Percentiles rank a stretch among this genome's conserved stretches.
These are phyloP conservation scores for Alternaria sp. DNA, from an alignment of 2,329 filamentous ascomycete genomes.

Conservation along the genomic window DNA sequence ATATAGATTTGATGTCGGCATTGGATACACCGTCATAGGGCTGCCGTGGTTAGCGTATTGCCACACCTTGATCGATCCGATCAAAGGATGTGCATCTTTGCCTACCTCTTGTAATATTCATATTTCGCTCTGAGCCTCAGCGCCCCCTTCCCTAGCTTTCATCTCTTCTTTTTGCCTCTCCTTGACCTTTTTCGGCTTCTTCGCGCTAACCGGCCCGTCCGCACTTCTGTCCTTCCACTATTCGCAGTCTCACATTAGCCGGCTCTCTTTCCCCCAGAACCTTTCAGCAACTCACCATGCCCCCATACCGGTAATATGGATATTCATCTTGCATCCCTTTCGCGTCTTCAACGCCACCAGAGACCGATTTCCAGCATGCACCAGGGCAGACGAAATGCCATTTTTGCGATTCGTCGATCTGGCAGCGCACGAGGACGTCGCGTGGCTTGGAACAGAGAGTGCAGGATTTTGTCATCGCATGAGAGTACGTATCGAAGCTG, in stretches of 20 bases:
- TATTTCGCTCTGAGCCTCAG: not conserved
- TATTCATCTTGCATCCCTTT: conserved; percentile 22
- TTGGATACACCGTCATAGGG: not conserved
- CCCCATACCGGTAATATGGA: conserved; percentile 35
- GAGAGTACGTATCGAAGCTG: not conserved
- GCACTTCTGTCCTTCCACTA: conserved; percentile 52
- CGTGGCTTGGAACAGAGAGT: conserved; percentile 49
- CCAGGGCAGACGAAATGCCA: conserved; percentile 56
- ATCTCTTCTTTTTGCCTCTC: conserved; percentile 33
- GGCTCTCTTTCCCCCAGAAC: not conserved
- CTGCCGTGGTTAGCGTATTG: not conserved
- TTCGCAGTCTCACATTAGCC: conserved; percentile 9
- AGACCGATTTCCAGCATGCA: conserved; percentile 52
- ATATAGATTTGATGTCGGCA: not conserved
- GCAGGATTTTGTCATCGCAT: conserved; percentile 46
- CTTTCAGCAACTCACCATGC: conserved; percentile 42
- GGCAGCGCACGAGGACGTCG: conserved; percentile 52
- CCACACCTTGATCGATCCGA: too few relatives aligned
- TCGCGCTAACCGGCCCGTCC: conserved; percentile 49
- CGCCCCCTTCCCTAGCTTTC: not conserved
- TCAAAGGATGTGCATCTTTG: not conserved
- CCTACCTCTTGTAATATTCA: not conserved
- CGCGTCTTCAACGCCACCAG: conserved; percentile 53
- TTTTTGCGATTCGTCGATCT: conserved; percentile 47
- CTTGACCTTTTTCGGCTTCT: conserved; percentile 51